A percentile compares a stretch with the other conserved stretches of the same genome.
These are phyloP conservation scores for Pachysandra terminalis DNA, from an alignment of 164 flowering plant species.

Conservation along the genomic window DNA sequence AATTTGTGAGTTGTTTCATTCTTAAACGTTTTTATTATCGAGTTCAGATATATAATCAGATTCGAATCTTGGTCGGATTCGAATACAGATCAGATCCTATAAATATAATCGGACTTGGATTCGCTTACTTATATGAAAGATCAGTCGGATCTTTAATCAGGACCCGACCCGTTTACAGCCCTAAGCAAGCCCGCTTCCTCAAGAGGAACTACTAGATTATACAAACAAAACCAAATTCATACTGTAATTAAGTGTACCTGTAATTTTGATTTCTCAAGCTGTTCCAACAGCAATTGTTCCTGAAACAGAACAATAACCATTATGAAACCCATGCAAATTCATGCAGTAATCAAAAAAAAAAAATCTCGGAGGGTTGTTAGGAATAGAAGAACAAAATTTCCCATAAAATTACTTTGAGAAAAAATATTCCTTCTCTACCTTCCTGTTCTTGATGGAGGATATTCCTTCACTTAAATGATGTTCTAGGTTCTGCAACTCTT, in stretches of 20 bases:
- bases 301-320: too few relatives aligned
- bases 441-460: conserved; percentile 55
- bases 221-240: background rate
- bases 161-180: too few relatives aligned
- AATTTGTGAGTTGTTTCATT: too few relatives aligned
- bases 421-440: conserved; percentile 35
- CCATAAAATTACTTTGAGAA: background rate
- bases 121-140: too few relatives aligned
- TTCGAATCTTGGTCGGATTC: too few relatives aligned
- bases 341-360: background rate
- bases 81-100: too few relatives aligned
- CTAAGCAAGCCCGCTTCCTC: background rate
- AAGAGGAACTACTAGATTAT: background rate
- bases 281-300: conserved; percentile 71
- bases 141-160: too few relatives aligned
- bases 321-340: background rate
- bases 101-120: too few relatives aligned
- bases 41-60: too few relatives aligned
- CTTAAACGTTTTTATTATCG: too few relatives aligned
- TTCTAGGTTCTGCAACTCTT: conserved; percentile 71
- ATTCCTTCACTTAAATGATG: conserved; percentile 66
- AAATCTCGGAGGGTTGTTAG: background rate
- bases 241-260: conserved; percentile 38
- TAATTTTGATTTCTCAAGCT: conserved; percentile 61
- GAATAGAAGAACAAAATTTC: background rate